Conservation (phyloP, 2,329 filamentous ascomycete genomes). For the Knufia fluminis region DNA sequence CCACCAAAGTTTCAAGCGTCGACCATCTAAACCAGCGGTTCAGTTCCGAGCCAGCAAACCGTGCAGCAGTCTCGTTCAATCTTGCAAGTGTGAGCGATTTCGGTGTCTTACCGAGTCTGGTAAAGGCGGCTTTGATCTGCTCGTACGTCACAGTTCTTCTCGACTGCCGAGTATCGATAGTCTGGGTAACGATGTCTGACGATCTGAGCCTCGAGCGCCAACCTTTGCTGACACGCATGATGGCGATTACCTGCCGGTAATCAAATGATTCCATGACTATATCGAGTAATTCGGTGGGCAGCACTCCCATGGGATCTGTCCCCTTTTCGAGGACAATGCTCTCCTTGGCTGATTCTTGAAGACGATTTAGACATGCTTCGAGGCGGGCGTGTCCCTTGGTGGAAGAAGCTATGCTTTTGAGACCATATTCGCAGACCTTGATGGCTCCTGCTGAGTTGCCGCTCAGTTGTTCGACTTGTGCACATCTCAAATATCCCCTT, state of each 20-base stretch:
- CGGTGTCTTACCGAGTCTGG: slow-evolving; percentile 28
- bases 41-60: slow-evolving; percentile 19
- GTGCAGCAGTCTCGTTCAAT: slow-evolving; percentile 24
- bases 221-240: slow-evolving; percentile 46
- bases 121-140: slow-evolving; percentile 26
- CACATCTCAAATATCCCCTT: slow-evolving; percentile 51
- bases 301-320: slow-evolving; percentile 41
- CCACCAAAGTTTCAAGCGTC: background rate
- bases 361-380: slow-evolving; percentile 18
- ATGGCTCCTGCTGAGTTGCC: slow-evolving; percentile 45
- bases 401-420: slow-evolving; percentile 41
- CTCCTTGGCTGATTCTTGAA: slow-evolving; percentile 39
- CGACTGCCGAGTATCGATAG: slow-evolving; percentile 43
- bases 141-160: slow-evolving; percentile 31
- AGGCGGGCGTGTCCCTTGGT: slow-evolving; percentile 20
- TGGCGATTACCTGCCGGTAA: slow-evolving; percentile 42
- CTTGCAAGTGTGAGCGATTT: slow-evolving; percentile 11
- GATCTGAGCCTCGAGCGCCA: slow-evolving; percentile 46
- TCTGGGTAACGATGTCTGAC: slow-evolving; percentile 41
- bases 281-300: slow-evolving; percentile 47
- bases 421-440: slow-evolving; percentile 49
- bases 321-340: slow-evolving; percentile 25
- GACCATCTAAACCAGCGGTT: slow-evolving; percentile 2
- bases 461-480: slow-evolving; percentile 37
- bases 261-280: slow-evolving; percentile 44